These are phyloP conservation scores for Geotrichum aggregatum DNA, from an alignment of 1,139 yeast species.

Conservation along the genomic window DNA sequence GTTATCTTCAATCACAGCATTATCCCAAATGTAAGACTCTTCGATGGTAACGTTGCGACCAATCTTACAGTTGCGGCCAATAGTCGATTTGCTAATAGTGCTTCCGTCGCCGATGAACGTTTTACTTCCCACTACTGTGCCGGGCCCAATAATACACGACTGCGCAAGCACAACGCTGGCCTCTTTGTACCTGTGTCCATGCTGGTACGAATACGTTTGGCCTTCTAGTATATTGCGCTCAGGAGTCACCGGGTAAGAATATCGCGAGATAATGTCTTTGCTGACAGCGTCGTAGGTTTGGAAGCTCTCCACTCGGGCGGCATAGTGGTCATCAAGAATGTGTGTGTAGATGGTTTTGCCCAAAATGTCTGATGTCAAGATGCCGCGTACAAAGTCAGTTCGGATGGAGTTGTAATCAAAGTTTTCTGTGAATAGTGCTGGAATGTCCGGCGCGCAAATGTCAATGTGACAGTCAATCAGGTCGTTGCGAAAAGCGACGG, in stretches of 20 bases:
- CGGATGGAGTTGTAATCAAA: conserved; percentile 88
- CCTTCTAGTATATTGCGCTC: conserved; percentile 71
- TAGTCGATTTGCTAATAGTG: conserved; percentile 57
- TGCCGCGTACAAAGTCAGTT: conserved; percentile 85
- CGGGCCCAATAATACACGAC: conserved; percentile 73
- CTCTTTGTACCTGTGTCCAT: conserved; percentile 77
- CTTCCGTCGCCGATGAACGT: conserved; percentile 61
- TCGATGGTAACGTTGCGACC: conserved; percentile 69
- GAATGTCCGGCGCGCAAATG: conserved; percentile 91
- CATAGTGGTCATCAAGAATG: conserved; percentile 69
- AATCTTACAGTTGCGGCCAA: conserved; percentile 80
- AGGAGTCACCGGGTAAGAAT: conserved; percentile 89
- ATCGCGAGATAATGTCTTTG: conserved; percentile 86
- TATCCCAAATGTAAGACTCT: conserved; percentile 85
- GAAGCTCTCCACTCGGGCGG: conserved; percentile 91
- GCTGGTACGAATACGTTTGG: conserved; percentile 72
- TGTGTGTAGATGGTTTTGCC: conserved; percentile 90
- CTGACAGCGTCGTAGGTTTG: conserved; percentile 88
- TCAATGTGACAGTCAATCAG: conserved; percentile 94
- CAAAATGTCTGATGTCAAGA: conserved; percentile 80
- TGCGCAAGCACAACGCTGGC: conserved; percentile 86
- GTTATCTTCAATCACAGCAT: conserved; percentile 65
- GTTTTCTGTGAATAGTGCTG: conserved; percentile 91
- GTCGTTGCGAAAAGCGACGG: conserved; percentile 78
- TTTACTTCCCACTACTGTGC: conserved; percentile 73